These are phyloP conservation scores for Scleroderma bovista DNA, from an alignment of 768 basidiomycete genomes.

Conservation along the genomic window DNA sequence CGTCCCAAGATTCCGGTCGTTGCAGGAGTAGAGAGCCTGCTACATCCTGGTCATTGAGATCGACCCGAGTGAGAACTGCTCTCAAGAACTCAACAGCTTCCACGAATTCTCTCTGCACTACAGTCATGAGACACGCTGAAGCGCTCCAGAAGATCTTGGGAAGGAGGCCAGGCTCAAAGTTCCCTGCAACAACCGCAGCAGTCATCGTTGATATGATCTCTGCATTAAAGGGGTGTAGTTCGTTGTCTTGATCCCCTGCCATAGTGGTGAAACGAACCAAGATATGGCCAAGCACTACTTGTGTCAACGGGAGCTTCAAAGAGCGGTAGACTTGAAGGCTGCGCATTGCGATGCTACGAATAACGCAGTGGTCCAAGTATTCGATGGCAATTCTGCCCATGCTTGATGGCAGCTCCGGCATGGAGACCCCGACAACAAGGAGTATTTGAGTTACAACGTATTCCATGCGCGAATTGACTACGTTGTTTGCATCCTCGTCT, in stretches of 20 bases:
- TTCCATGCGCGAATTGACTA: slow-evolving; percentile 63
- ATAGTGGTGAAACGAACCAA: slow-evolving; percentile 82
- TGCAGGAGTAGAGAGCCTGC: slow-evolving; percentile 65
- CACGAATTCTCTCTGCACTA: slow-evolving; percentile 73
- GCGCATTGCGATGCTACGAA: slow-evolving; percentile 78
- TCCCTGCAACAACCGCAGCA: slow-evolving; percentile 48
- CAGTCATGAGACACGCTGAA: slow-evolving; percentile 75
- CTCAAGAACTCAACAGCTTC: slow-evolving; percentile 63
- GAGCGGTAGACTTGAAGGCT: slow-evolving; percentile 89
- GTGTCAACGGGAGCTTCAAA: slow-evolving; percentile 64
- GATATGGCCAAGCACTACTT: slow-evolving; percentile 68
- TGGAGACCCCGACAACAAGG: slow-evolving; percentile 60
- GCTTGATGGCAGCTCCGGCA: slow-evolving; percentile 59
- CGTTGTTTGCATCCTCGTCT: slow-evolving; percentile 55
- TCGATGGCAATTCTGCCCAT: slow-evolving; percentile 78
- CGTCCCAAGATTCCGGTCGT: slow-evolving; percentile 69
- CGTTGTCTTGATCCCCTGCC: slow-evolving; percentile 67
- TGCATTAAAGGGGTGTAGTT: slow-evolving; percentile 76
- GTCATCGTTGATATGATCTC: slow-evolving; percentile 78
- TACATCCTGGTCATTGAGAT: slow-evolving; percentile 64
- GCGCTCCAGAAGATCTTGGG: slow-evolving; percentile 89
- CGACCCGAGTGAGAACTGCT: slow-evolving; percentile 57
- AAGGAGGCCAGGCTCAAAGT: slow-evolving; percentile 55
- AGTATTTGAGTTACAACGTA: slow-evolving; percentile 63
- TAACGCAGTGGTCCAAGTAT: slow-evolving; percentile 87